A percentile compares a stretch with the other conserved stretches of the same genome.
Conservation (phyloP, 2,329 filamentous ascomycete species). For the Chrysosphaeria jannelii region DNA sequence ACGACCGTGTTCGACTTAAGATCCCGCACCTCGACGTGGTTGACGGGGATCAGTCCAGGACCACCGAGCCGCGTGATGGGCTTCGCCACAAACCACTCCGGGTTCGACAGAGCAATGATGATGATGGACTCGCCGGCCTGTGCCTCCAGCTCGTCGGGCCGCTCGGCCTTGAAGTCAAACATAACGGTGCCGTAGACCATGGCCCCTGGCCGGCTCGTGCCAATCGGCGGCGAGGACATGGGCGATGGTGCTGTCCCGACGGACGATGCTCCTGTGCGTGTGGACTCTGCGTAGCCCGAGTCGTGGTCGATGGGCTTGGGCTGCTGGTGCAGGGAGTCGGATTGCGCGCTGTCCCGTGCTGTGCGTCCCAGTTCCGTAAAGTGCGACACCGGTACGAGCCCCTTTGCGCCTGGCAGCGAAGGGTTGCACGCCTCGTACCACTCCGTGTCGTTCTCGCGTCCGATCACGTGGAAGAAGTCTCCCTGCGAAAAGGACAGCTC, state of each 20-base stretch:
- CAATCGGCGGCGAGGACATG: conserved; percentile 4
- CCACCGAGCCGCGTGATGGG: conserved; percentile 94
- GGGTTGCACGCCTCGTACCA: conserved; percentile 99
- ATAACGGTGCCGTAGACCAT: conserved; percentile 94
- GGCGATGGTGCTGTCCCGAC: conserved; percentile 1
- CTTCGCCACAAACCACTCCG: conserved; percentile 97
- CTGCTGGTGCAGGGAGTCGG: conserved; percentile 14
- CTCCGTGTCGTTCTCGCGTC: conserved; percentile 72
- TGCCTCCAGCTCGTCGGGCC: conserved; percentile 85
- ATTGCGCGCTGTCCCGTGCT: conserved; percentile 61
- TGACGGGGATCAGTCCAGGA: conserved; percentile 81
- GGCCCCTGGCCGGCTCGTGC: conserved; percentile 13
- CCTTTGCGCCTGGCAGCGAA: conserved; percentile 54
- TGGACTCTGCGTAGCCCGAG: conserved; percentile 52
- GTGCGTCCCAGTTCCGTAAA: conserved; percentile 84
- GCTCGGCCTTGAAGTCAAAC: conserved; percentile 86
- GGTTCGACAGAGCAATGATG: conserved; percentile 92
- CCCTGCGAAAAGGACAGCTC: conserved; percentile 79
- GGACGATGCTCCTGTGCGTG: conserved; percentile 5
- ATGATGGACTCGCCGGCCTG: conserved; percentile 92
- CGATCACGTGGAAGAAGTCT: conserved; percentile 95
- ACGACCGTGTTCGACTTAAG: conserved; percentile 71
- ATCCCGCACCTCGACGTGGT: conserved; percentile 86
- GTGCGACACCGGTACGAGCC: conserved; percentile 76
- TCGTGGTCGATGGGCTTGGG: conserved; percentile 44